phyloP scores from a whole-genome alignment of 1,139 yeast species.

The Kurtzmaniella quercitrusa region DNA sequence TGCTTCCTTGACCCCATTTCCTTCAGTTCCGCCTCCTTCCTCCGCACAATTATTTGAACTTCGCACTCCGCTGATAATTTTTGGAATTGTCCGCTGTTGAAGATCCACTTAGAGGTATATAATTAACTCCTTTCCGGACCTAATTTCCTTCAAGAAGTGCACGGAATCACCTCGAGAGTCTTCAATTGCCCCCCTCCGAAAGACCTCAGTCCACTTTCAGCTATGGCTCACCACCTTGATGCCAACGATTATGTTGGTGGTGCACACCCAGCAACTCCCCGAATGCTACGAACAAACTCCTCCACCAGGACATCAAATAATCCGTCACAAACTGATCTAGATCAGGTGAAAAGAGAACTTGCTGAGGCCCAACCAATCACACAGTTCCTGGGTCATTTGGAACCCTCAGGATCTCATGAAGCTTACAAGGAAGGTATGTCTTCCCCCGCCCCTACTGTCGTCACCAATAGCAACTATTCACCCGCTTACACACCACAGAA shows the following conservation, averaged over 20 bases:
- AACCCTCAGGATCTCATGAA: not conserved
- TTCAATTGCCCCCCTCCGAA: not conserved
- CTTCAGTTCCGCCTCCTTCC: slow-evolving; percentile 1
- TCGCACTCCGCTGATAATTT: slow-evolving; percentile 3
- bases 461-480: slow-evolving; percentile 7
- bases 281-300: slow-evolving; percentile 62
- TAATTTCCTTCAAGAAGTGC: not conserved
- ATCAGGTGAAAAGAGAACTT: not conserved
- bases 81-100: not conserved
- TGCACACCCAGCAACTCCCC: slow-evolving; percentile 65
- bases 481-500: slow-evolving; percentile 6
- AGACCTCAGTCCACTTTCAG: not conserved
- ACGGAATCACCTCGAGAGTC: not conserved
- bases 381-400: not conserved
- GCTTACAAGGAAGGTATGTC: not conserved
- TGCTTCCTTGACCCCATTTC: not conserved
- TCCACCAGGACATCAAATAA: slow-evolving; percentile 22
- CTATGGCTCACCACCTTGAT: slow-evolving; percentile 1
- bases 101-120: not conserved
- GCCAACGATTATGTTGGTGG: slow-evolving; percentile 9
- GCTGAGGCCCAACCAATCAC: not conserved
- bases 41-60: slow-evolving; percentile 2
- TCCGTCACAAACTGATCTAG: slow-evolving; percentile 7
- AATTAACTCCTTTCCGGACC: not conserved
- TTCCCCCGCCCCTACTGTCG: slow-evolving; percentile 7